A percentile compares a stretch with the other conserved stretches of the same genome.
These are phyloP conservation scores for Pseudonectria buxi DNA, from an alignment of 2,329 filamentous ascomycete species.

Conservation along the genomic window DNA sequence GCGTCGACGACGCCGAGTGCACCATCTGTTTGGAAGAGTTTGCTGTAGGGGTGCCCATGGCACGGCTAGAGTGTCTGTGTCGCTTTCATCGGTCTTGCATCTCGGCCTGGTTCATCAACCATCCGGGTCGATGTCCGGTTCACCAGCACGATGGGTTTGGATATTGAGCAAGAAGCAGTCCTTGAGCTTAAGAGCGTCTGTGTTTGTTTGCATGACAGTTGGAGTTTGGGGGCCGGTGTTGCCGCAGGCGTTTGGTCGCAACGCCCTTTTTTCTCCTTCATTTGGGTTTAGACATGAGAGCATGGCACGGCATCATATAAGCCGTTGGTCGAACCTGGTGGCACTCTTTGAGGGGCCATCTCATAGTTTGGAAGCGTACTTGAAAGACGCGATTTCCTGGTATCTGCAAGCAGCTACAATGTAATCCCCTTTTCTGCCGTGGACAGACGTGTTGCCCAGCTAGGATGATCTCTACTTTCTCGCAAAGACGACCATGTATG, in stretches of 20 bases:
- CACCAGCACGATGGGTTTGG: conserved; percentile 59
- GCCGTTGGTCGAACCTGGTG: no score
- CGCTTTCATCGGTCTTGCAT: conserved; percentile 58
- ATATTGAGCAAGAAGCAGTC: conserved; percentile 27
- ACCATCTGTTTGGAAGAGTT: conserved; percentile 64
- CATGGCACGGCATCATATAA: no score
- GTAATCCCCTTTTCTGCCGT: no score
- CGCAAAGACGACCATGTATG: conserved; percentile 1
- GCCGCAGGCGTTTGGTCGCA: neutral
- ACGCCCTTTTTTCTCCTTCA: neutral
- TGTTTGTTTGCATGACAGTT: conserved; percentile 10
- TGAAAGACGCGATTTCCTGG: no score
- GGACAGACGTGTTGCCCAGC: no score
- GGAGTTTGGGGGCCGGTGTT: conserved; percentile 9
- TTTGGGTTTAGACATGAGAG: conserved; percentile 11
- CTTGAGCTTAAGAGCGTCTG: conserved; percentile 2
- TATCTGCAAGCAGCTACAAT: no score
- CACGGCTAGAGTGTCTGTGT: conserved; percentile 60
- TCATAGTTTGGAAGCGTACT: neutral
- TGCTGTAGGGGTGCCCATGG: conserved; percentile 55
- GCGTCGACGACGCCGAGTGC: conserved; percentile 60
- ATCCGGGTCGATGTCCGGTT: conserved; percentile 58
- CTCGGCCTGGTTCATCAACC: conserved; percentile 53
- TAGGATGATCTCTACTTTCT: no score
- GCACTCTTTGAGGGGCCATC: neutral